These are phyloP conservation scores for Talaromyces proteolyticus DNA, from an alignment of 495 filamentous ascomycete genomes.

Conservation along the genomic window DNA sequence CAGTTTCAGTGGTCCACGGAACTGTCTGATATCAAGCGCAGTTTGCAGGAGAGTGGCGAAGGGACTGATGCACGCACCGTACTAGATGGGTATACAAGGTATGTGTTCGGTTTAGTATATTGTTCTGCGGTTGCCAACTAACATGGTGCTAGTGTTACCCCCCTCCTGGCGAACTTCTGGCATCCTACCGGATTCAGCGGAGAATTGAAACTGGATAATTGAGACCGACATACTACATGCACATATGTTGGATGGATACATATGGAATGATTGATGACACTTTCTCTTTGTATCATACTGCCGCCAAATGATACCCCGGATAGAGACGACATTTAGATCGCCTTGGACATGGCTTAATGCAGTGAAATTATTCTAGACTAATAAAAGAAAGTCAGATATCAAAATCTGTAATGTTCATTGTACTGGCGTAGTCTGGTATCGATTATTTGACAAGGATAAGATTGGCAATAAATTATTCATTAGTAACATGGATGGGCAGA, in stretches of 20 bases:
- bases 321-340: no score
- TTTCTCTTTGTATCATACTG: conserved; percentile 10
- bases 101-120: conserved; percentile 6
- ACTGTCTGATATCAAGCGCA: conserved; percentile 42
- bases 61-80: conserved; percentile 96
- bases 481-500: no score
- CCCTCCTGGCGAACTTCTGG: conserved; percentile 88
- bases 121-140: conserved; percentile 2
- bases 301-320: not conserved
- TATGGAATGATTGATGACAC: conserved; percentile 7
- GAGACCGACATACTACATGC: not conserved
- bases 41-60: conserved; percentile 44
- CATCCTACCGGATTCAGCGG: conserved; percentile 61
- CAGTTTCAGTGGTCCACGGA: conserved; percentile 41
- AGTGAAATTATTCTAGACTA: no score
- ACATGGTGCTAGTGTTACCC: conserved; percentile 70
- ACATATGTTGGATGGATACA: no score
- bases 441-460: conserved; percentile 1
- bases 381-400: no score
- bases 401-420: no score
- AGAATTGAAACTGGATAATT: conserved; percentile 58
- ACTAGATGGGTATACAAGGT: conserved; percentile 58
- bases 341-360: no score
- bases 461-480: conserved; percentile 7
- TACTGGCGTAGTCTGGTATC: not conserved